A percentile compares a stretch with the other conserved stretches of the same genome.
phyloP scores from a whole-genome alignment of 805 yeast genomes.

The Barnettozyma wickerhamii region DNA sequence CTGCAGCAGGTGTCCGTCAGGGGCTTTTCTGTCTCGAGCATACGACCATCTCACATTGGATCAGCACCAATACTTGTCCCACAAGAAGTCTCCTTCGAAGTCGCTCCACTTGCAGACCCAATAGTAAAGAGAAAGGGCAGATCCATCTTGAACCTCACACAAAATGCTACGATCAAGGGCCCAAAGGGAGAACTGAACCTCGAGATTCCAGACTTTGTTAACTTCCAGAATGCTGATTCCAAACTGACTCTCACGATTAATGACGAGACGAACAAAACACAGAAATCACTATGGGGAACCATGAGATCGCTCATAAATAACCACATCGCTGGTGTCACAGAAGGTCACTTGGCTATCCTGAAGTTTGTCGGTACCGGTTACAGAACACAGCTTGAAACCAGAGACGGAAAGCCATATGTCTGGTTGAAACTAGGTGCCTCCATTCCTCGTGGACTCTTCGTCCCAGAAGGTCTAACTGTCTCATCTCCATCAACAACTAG shows the following conservation, averaged over 20 bases:
- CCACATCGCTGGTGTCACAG: constrained; percentile 81
- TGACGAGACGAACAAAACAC: constrained; percentile 54
- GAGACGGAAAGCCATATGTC: constrained; percentile 47
- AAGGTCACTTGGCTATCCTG: constrained; percentile 85
- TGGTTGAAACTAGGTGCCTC: constrained; percentile 87
- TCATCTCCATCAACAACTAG: constrained; percentile 82
- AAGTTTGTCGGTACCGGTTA: constrained; percentile 96
- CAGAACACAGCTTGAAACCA: constrained; percentile 73
- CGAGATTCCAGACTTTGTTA: constrained; percentile 69
- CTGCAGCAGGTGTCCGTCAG: constrained; percentile 14
- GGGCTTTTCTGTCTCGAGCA: constrained; percentile 30
- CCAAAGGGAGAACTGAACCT: constrained; percentile 69
- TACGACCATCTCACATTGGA: constrained; percentile 65
- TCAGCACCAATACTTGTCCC: constrained; percentile 68
- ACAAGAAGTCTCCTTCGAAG: constrained; percentile 49
- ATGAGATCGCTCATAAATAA: constrained; percentile 74
- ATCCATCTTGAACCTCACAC: constrained; percentile 51
- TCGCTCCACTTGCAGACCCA: constrained; percentile 50
- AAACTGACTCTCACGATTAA: constrained; percentile 52
- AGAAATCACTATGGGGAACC: constrained; percentile 95
- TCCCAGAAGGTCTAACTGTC: constrained; percentile 77
- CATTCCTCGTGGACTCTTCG: constrained; percentile 64
- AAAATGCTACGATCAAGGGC: constrained; percentile 59
- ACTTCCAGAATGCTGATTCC: constrained; percentile 35
- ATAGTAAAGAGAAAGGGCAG: constrained; percentile 64